Conservation (phyloP, 2,329 filamentous ascomycete genomes). For the Cladobotryum mycophilum region DNA sequence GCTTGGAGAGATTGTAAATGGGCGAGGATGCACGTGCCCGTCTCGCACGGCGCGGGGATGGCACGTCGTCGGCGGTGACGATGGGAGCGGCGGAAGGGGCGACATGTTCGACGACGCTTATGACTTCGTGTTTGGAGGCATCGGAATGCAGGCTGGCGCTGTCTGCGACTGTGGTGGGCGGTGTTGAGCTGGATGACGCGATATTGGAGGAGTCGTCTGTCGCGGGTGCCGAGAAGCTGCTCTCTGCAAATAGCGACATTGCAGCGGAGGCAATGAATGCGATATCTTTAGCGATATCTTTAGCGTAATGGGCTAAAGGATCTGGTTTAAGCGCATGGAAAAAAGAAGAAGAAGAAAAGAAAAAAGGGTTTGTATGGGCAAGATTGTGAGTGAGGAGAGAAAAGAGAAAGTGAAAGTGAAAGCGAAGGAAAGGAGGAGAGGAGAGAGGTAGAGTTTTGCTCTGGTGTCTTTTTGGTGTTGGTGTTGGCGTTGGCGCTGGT, state of each 20-base stretch:
- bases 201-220: constrained; percentile 42
- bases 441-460: not conserved
- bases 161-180: constrained; percentile 61
- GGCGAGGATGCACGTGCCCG: constrained; percentile 50
- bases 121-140: constrained; percentile 32
- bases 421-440: not conserved
- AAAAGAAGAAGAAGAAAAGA: not conserved
- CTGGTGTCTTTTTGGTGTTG: not conserved
- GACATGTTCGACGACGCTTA: constrained; percentile 24
- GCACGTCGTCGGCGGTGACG: constrained; percentile 10
- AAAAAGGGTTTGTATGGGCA: not conserved
- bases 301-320: not conserved
- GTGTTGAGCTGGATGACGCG: constrained; percentile 56
- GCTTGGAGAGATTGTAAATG: constrained; percentile 60
- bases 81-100: constrained; percentile 14
- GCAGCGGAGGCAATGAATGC: constrained; percentile 10
- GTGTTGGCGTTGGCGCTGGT: not conserved
- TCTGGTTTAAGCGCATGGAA: not conserved
- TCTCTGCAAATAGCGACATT: constrained; percentile 30
- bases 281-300: not conserved
- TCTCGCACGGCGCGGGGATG: constrained; percentile 41
- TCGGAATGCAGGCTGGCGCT: constrained; percentile 50
- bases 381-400: not conserved
- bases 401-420: not conserved
- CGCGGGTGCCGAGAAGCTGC: constrained; percentile 24